A percentile compares a stretch with the other conserved stretches of the same genome.
Evolutionary conservation across 257 asterid genomes (phyloP).

Genomic region (Penstemon eatonii): DNA sequence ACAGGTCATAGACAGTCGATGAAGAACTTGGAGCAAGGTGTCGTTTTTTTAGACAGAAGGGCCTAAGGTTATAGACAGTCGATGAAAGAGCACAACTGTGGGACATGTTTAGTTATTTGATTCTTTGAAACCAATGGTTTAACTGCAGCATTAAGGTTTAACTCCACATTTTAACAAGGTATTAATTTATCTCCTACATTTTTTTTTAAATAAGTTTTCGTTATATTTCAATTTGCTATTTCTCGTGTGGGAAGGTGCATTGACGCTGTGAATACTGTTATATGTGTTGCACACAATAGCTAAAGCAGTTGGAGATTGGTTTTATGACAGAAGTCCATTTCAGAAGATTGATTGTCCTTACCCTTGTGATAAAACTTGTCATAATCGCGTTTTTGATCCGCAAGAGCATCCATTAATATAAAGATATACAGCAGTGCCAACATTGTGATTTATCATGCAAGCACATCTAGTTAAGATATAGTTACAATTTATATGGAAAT

Average conservation of each 20-base stretch:
- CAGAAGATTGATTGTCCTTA: constrained; percentile 79
- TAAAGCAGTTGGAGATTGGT: constrained; percentile 88
- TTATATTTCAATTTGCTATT: neutral
- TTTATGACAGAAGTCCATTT: constrained; percentile 61
- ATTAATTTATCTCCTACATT: neutral
- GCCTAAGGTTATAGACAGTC: neutral
- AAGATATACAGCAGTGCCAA: constrained; percentile 4
- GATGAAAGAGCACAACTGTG: too few relatives aligned
- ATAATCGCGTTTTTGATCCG: constrained; percentile 61
- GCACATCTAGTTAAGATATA: neutral
- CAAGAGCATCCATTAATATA: constrained; percentile 36
- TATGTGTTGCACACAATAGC: constrained; percentile 64
- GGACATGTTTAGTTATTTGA: constrained; percentile 20
- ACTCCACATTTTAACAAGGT: constrained; percentile 75
- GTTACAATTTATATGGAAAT: neutral
- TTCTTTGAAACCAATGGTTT: neutral
- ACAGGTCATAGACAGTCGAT: constrained; percentile 43
- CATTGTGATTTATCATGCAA: neutral
- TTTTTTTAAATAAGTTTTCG: neutral
- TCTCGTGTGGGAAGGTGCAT: neutral
- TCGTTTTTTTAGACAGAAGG: neutral
- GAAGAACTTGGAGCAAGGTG: neutral
- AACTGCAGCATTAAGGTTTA: neutral
- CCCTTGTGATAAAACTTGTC: constrained; percentile 89
- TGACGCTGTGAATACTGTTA: neutral